A percentile compares a stretch with the other conserved stretches of the same genome.
phyloP scores from a whole-genome alignment of 768 basidiomycete species.

The Porpolomopsis calyptriformis region DNA sequence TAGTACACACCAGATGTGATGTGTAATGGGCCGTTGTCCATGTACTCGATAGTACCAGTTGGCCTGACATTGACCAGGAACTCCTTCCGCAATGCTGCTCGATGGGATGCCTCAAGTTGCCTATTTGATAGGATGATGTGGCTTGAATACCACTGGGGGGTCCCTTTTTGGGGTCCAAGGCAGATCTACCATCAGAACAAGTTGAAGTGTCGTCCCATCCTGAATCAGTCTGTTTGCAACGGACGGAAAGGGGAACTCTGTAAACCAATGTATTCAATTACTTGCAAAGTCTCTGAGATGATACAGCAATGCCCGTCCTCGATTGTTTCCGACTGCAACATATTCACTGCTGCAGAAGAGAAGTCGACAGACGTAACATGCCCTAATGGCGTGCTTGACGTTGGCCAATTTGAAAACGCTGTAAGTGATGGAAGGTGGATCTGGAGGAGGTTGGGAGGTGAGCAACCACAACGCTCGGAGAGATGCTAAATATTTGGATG shows the following conservation, averaged over 20 bases:
- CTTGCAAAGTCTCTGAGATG: conserved; percentile 63
- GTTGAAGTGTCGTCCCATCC: not conserved
- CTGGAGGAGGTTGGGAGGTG: conserved; percentile 21
- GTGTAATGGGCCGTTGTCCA: not conserved
- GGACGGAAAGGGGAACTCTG: not conserved
- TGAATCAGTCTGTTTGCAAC: not conserved
- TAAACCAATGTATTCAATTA: not conserved
- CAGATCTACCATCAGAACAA: no score
- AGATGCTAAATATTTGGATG: no score
- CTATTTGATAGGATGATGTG: conserved; percentile 4
- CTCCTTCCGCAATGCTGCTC: conserved; percentile 3
- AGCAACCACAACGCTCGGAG: conserved; percentile 5
- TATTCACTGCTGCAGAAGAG: conserved; percentile 79
- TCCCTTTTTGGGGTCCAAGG: no score
- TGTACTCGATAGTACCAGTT: not conserved
- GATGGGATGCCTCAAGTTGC: conserved; percentile 7
- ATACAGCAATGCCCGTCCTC: conserved; percentile 81
- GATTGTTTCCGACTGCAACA: conserved; percentile 78
- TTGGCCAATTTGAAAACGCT: conserved; percentile 93
- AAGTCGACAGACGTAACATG: conserved; percentile 81
- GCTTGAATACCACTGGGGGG: conserved; percentile 10
- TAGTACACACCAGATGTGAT: conserved; percentile 1
- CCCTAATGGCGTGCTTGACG: conserved; percentile 84
- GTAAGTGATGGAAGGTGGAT: conserved; percentile 83
- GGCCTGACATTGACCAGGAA: not conserved